Evolutionary conservation across 1,284 basidiomycete species (phyloP).

Genomic region (Volvariella surrecta): DNA sequence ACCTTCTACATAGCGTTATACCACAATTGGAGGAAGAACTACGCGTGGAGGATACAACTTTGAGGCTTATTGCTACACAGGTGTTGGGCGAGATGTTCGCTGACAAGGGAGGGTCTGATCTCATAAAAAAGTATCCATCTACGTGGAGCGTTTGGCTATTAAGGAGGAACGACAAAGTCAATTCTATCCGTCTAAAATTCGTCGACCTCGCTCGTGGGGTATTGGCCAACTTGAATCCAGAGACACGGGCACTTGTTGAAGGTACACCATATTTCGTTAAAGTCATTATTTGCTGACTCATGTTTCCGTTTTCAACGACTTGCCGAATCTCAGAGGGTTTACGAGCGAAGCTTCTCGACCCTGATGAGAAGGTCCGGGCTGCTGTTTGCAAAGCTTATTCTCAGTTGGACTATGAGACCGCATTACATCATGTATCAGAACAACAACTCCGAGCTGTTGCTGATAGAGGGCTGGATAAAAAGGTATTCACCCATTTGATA

Average conservation of each 20-base stretch:
- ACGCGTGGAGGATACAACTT: constrained; percentile 62
- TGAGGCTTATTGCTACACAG: constrained; percentile 76
- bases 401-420: constrained; percentile 86
- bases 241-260: constrained; percentile 66
- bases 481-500: constrained; percentile 35
- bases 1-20: constrained; percentile 82
- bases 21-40: constrained; percentile 93
- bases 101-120: constrained; percentile 62
- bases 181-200: constrained; percentile 70
- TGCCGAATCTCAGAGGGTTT: constrained; percentile 41
- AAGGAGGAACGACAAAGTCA: constrained; percentile 72
- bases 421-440: constrained; percentile 73
- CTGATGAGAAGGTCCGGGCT: constrained; percentile 87
- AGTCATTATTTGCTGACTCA: constrained; percentile 3
- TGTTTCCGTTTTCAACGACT: constrained; percentile 9
- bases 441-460: constrained; percentile 58
- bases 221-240: constrained; percentile 52
- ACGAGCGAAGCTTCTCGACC: constrained; percentile 67
- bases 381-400: constrained; percentile 80
- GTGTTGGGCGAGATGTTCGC: constrained; percentile 89
- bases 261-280: constrained; percentile 28
- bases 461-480: constrained; percentile 79
- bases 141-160: constrained; percentile 86
- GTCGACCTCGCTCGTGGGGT: constrained; percentile 66
- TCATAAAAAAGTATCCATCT: constrained; percentile 72